These are phyloP conservation scores for Phytophthora idaei DNA, from an alignment of 352 stramenopile species.

Conservation along the genomic window DNA sequence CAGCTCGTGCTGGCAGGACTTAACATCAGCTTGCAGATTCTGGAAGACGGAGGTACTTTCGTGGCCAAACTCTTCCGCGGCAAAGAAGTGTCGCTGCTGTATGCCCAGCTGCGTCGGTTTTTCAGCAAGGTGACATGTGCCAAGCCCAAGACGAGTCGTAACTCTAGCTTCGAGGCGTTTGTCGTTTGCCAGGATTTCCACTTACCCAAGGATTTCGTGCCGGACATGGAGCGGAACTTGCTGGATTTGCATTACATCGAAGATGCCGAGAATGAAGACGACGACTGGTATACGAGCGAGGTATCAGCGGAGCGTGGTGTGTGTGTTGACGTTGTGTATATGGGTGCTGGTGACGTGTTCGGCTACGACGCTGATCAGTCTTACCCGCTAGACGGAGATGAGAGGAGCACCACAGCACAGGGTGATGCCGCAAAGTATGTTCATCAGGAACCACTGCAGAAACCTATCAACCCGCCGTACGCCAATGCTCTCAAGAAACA, in stretches of 20 bases:
- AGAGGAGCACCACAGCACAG: slow-evolving; percentile 1
- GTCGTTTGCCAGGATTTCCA: slow-evolving; percentile 76
- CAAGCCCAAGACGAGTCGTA: slow-evolving; percentile 87
- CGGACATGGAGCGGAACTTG: slow-evolving; percentile 74
- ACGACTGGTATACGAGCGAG: slow-evolving; percentile 33
- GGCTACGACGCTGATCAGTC: slow-evolving; percentile 85
- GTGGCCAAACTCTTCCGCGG: slow-evolving; percentile 88
- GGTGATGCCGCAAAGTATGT: slow-evolving; percentile 46
- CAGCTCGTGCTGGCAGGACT: slow-evolving; percentile 80
- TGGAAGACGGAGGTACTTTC: slow-evolving; percentile 75
- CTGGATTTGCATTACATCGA: slow-evolving; percentile 73
- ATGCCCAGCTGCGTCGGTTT: slow-evolving; percentile 70
- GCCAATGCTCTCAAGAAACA: slow-evolving; percentile 72
- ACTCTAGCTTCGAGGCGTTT: slow-evolving; percentile 87
- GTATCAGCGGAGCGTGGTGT: slow-evolving; percentile 51
- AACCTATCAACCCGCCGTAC: slow-evolving; percentile 89
- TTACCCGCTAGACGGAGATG: slow-evolving; percentile 68
- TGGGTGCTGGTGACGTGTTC: slow-evolving; percentile 78
- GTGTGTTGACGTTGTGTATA: slow-evolving; percentile 69
- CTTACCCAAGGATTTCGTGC: slow-evolving; percentile 52
- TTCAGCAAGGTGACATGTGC: slow-evolving; percentile 78
- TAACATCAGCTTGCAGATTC: slow-evolving; percentile 81
- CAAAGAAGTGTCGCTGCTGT: slow-evolving; percentile 80
- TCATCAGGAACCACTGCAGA: slow-evolving; percentile 80
- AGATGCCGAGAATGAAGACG: slow-evolving; percentile 42